A percentile compares a stretch with the other conserved stretches of the same genome.
Evolutionary conservation across 208 protist species (phyloP).

Genomic region (Novymonas esmeraldas): DNA sequence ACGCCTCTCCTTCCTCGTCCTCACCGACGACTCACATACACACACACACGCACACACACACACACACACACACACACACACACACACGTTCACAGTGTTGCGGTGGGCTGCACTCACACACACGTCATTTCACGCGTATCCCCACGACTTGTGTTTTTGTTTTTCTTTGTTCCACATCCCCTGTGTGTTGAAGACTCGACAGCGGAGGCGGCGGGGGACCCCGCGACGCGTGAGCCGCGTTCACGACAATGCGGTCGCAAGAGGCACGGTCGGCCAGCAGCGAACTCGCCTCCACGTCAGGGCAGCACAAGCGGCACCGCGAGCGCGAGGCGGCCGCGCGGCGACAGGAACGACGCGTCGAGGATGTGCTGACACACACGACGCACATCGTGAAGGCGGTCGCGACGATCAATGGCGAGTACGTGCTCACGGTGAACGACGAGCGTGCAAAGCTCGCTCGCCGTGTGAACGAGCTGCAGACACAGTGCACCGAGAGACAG

Average conservation of each 20-base stretch:
- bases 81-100: not conserved
- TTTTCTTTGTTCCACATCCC: too few species aligned
- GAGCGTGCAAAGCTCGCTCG: conserved; percentile 12
- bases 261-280: not conserved
- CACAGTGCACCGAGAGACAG: conserved; percentile 1
- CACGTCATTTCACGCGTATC: too few species aligned
- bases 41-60: not conserved
- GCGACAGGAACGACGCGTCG: conserved; percentile 24
- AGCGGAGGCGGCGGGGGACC: too few species aligned
- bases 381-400: conserved; percentile 31
- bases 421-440: conserved; percentile 20
- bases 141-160: too few species aligned
- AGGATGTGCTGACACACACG: conserved; percentile 37
- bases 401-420: conserved; percentile 25
- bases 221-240: too few species aligned
- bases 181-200: too few species aligned
- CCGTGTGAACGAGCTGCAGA: conserved; percentile 15
- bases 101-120: not conserved
- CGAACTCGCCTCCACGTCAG: not conserved
- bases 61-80: not conserved
- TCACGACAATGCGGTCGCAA: not conserved
- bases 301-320: conserved; percentile 20
- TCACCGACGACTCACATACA: not conserved
- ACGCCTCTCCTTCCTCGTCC: too few species aligned
- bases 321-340: conserved; percentile 21